Evolutionary conservation across 2,329 filamentous ascomycete genomes (phyloP).

Genomic region (Colletotrichum sojae): DNA sequence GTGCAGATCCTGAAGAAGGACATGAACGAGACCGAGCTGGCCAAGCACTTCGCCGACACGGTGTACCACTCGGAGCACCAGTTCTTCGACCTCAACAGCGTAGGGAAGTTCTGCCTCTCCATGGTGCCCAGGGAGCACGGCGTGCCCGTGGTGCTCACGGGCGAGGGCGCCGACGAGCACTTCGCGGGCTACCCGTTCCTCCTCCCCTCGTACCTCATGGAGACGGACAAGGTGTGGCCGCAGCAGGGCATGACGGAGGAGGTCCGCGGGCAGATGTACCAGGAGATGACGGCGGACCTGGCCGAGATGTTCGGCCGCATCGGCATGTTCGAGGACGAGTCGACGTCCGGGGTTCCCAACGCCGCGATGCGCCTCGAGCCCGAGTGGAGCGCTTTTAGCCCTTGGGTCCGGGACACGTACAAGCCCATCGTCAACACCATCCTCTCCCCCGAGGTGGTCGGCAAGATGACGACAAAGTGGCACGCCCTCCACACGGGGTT

Average conservation of each 20-base stretch:
- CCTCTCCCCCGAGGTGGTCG: slow-evolving; percentile 38
- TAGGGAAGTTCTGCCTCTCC: slow-evolving; percentile 66
- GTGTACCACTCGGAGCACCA: slow-evolving; percentile 51
- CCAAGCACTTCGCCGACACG: slow-evolving; percentile 48
- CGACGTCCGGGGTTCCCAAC: slow-evolving; percentile 10
- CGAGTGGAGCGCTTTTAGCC: slow-evolving; percentile 34
- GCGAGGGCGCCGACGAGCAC: slow-evolving; percentile 67
- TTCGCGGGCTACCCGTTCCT: slow-evolving; percentile 67
- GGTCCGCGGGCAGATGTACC: slow-evolving; percentile 21
- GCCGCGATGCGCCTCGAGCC: slow-evolving; percentile 25
- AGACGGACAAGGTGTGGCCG: slow-evolving; percentile 58
- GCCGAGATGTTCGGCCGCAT: slow-evolving; percentile 34
- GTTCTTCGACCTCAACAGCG: slow-evolving; percentile 63
- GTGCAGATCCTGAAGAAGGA: slow-evolving; percentile 46
- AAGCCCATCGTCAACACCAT: slow-evolving; percentile 42
- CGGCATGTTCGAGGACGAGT: slow-evolving; percentile 39
- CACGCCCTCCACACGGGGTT: slow-evolving; percentile 47
- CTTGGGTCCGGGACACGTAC: slow-evolving; percentile 38
- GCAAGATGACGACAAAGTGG: slow-evolving; percentile 48
- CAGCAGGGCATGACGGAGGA: slow-evolving; percentile 41
- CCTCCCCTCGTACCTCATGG: slow-evolving; percentile 62
- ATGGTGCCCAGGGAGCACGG: slow-evolving; percentile 59
- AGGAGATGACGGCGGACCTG: slow-evolving; percentile 31
- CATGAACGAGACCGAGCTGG: slow-evolving; percentile 48
- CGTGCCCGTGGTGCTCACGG: slow-evolving; percentile 68